phyloP scores from a whole-genome alignment of 2,329 filamentous ascomycete genomes.

The Beauveria scarabaeidicola region DNA sequence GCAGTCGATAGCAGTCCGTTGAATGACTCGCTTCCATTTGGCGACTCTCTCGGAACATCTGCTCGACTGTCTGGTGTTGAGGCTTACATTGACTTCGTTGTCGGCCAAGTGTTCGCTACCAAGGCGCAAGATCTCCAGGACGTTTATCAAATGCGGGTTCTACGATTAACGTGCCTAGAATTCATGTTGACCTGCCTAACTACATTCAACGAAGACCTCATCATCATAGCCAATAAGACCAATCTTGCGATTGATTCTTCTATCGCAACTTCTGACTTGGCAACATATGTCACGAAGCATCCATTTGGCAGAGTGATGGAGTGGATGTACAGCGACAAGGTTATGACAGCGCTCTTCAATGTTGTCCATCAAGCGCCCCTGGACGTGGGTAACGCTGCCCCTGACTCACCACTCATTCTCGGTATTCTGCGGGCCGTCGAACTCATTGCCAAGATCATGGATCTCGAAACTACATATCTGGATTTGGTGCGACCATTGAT shows the following conservation, averaged over 20 bases:
- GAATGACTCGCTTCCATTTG: conserved; percentile 74
- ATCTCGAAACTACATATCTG: conserved; percentile 83
- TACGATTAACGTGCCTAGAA: conserved; percentile 73
- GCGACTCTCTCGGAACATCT: conserved; percentile 70
- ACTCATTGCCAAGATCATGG: conserved; percentile 73
- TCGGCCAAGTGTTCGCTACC: conserved; percentile 67
- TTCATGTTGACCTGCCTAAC: conserved; percentile 72
- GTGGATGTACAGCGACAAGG: conserved; percentile 92
- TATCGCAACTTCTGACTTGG: conserved; percentile 65
- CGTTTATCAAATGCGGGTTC: conserved; percentile 58
- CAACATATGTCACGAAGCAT: conserved; percentile 76
- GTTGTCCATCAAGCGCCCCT: conserved; percentile 68
- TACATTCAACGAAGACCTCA: conserved; percentile 90
- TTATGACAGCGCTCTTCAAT: conserved; percentile 69
- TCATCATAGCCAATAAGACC: conserved; percentile 74
- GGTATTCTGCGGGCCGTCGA: conserved; percentile 74
- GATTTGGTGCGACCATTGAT: conserved; percentile 78
- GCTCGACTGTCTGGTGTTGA: conserved; percentile 78
- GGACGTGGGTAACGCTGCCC: conserved; percentile 62
- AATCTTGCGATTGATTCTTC: conserved; percentile 66
- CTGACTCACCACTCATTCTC: conserved; percentile 73
- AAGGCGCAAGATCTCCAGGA: conserved; percentile 58
- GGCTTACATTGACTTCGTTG: conserved; percentile 82
- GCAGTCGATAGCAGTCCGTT: conserved; percentile 51
- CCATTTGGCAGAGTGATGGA: conserved; percentile 95